Percentiles rank a stretch among this genome's conserved stretches.
These are phyloP conservation scores for Metarhizium humberi DNA, from an alignment of 2,329 filamentous ascomycete species.

Conservation along the genomic window DNA sequence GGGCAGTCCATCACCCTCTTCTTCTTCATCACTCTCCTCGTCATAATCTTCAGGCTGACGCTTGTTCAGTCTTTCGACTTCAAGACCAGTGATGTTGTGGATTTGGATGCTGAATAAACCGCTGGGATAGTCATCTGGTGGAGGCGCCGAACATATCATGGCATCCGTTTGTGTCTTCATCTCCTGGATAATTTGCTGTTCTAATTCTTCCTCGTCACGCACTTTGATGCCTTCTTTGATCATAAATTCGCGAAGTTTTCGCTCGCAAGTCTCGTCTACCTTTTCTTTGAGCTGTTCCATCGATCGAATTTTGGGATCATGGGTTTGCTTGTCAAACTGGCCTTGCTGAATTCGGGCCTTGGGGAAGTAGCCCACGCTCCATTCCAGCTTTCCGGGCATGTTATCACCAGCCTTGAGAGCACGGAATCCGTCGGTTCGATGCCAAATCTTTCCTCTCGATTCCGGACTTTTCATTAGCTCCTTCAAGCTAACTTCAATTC, in stretches of 20 bases:
- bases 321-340: slow-evolving; percentile 52
- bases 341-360: slow-evolving; percentile 54
- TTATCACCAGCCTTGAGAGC: slow-evolving; percentile 55
- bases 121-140: slow-evolving; percentile 50
- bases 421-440: slow-evolving; percentile 55
- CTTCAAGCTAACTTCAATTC: slow-evolving; percentile 61
- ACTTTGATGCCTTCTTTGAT: slow-evolving; percentile 32
- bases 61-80: slow-evolving; percentile 51
- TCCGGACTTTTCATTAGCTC: slow-evolving; percentile 50
- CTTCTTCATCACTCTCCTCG: slow-evolving; percentile 45
- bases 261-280: slow-evolving; percentile 42
- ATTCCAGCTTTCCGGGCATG: slow-evolving; percentile 60
- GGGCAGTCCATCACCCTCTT: slow-evolving; percentile 55
- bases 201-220: slow-evolving; percentile 50
- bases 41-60: slow-evolving; percentile 34
- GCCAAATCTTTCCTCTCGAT: slow-evolving; percentile 51
- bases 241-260: slow-evolving; percentile 56
- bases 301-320: slow-evolving; percentile 46
- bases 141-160: slow-evolving; percentile 60
- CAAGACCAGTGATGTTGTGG: slow-evolving; percentile 62
- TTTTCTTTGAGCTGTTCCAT: slow-evolving; percentile 50
- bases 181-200: slow-evolving; percentile 60
- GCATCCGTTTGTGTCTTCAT: slow-evolving; percentile 50
- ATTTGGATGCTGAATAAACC: slow-evolving; percentile 63
- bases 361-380: slow-evolving; percentile 63